phyloP scores from a whole-genome alignment of 2,329 filamentous ascomycete genomes.

The Aspergillus texensis region DNA sequence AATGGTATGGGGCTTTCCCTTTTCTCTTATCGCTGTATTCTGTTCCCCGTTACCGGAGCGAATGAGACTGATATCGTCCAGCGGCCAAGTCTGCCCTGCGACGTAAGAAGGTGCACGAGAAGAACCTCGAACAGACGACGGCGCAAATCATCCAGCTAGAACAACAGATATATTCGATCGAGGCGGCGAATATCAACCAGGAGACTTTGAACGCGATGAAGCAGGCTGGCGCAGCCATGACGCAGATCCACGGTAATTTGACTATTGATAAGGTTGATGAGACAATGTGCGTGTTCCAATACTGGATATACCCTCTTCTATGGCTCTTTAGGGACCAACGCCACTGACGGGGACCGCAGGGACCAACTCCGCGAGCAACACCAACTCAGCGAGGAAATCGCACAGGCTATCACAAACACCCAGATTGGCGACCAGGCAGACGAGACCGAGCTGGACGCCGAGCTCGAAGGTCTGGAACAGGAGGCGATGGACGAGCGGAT shows the following conservation, averaged over 20 bases:
- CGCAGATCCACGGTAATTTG: slow-evolving; percentile 85
- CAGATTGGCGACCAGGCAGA: slow-evolving; percentile 71
- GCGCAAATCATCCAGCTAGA: slow-evolving; percentile 91
- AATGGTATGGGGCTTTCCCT: slow-evolving; percentile 64
- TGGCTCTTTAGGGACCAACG: slow-evolving; percentile 2
- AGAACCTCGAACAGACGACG: slow-evolving; percentile 85
- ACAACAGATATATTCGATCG: slow-evolving; percentile 94
- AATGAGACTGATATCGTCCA: slow-evolving; percentile 44
- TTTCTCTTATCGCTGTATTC: background rate
- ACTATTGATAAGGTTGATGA: slow-evolving; percentile 94
- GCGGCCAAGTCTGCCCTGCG: slow-evolving; percentile 87
- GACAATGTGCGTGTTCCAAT: slow-evolving; percentile 72
- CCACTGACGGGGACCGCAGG: slow-evolving; percentile 54
- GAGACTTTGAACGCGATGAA: slow-evolving; percentile 95
- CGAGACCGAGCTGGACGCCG: slow-evolving; percentile 82
- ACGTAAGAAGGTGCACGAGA: slow-evolving; percentile 93
- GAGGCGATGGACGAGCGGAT: slow-evolving; percentile 92
- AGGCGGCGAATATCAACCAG: slow-evolving; percentile 97
- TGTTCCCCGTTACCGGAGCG: background rate
- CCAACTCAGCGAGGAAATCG: slow-evolving; percentile 89
- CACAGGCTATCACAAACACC: slow-evolving; percentile 76
- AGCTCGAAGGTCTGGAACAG: slow-evolving; percentile 85
- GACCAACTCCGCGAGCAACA: slow-evolving; percentile 90
- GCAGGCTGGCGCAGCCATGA: slow-evolving; percentile 86
- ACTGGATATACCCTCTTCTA: background rate